Percentiles rank a stretch among this genome's conserved stretches.
Conservation (phyloP, 108 stramenopile species). For the Skeletonema menzelii region DNA sequence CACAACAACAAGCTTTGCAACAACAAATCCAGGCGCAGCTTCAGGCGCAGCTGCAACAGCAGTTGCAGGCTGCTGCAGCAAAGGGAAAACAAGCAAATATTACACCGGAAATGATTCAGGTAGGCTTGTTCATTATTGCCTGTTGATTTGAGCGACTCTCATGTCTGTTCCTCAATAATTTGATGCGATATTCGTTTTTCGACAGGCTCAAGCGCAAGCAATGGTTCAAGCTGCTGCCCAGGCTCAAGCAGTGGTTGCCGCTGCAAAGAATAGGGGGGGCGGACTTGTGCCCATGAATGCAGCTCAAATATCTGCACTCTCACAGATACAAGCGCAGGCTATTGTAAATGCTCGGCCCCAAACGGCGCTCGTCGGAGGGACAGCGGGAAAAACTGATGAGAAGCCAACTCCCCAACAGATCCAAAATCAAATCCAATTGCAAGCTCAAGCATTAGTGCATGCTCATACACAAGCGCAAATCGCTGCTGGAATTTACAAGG, state of each 20-base stretch:
- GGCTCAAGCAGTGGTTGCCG: conserved; percentile 87
- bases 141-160: background rate
- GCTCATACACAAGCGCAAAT: conserved; percentile 88
- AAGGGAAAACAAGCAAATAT: conserved; percentile 87
- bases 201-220: conserved; percentile 80
- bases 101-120: conserved; percentile 85
- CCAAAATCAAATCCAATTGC: conserved; percentile 82
- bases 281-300: conserved; percentile 64
- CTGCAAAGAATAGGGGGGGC: conserved; percentile 80
- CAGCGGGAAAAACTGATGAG: conserved; percentile 13
- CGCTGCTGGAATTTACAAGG: conserved; percentile 78
- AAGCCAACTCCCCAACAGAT: conserved; percentile 70
- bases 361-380: conserved; percentile 35
- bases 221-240: conserved; percentile 90
- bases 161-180: background rate
- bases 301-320: conserved; percentile 69
- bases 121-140: conserved; percentile 3
- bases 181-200: background rate
- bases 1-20: conserved; percentile 60
- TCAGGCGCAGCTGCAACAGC: conserved; percentile 76
- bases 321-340: conserved; percentile 85
- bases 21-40: conserved; percentile 87
- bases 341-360: conserved; percentile 83
- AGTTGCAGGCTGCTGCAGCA: conserved; percentile 82
- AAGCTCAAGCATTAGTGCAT: conserved; percentile 75